Percentiles rank a stretch among this genome's conserved stretches.
Conservation (phyloP, 176 grass and related monocot genomes). For the Aegilops bicornis region DNA sequence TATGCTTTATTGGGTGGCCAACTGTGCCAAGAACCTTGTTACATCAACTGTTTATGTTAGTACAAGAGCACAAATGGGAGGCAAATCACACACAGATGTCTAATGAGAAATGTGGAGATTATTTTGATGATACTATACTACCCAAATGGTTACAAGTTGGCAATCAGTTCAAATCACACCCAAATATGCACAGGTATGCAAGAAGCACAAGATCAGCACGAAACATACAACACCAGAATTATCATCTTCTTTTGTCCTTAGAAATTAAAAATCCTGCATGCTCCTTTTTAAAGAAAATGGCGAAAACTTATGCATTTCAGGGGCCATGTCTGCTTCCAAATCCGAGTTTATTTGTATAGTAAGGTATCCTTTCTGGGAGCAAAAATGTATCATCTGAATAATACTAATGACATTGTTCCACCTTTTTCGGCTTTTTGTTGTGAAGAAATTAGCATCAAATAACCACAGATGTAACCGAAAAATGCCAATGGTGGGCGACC, state of each 20-base stretch:
- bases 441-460: not conserved
- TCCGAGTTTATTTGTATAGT: not conserved
- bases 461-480: not conserved
- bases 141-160: not conserved
- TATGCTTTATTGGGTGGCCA: conserved; percentile 74
- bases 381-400: not conserved
- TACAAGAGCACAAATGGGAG: no score
- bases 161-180: not conserved
- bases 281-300: not conserved
- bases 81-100: no score
- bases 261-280: not conserved
- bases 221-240: not conserved
- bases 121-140: no score
- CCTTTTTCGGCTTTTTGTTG: not conserved
- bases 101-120: no score
- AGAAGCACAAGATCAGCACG: not conserved
- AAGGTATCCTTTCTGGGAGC: not conserved
- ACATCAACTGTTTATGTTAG: conserved; percentile 24
- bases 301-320: not conserved
- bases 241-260: not conserved
- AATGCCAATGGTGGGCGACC: no score
- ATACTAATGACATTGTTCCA: not conserved
- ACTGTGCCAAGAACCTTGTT: conserved; percentile 89
- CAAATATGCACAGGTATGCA: not conserved
- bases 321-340: not conserved